Conservation (phyloP, 2,329 filamentous ascomycete species). For the Conoideocrella luteorostrata region DNA sequence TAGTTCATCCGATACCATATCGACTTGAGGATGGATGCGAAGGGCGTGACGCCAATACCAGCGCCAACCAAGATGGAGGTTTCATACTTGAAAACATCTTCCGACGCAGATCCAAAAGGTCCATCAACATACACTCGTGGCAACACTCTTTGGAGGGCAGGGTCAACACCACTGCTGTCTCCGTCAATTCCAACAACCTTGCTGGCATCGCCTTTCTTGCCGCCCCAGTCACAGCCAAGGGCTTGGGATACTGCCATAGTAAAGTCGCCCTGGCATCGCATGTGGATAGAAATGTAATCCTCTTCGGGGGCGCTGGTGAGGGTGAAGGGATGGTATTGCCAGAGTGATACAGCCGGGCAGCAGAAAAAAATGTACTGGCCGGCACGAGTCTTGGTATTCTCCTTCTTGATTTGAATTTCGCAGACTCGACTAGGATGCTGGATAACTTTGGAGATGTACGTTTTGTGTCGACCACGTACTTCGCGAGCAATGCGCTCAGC, state of each 20-base stretch:
- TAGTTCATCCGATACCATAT: constrained; percentile 95
- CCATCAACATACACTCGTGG: constrained; percentile 79
- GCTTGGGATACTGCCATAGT: constrained; percentile 62
- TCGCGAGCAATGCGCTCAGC: constrained; percentile 74
- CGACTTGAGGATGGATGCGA: constrained; percentile 80
- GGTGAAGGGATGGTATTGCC: constrained; percentile 86
- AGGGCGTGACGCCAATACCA: constrained; percentile 81
- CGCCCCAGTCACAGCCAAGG: constrained; percentile 69
- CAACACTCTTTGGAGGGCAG: constrained; percentile 64
- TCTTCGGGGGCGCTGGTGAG: constrained; percentile 82
- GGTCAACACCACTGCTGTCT: constrained; percentile 54
- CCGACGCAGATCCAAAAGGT: constrained; percentile 78
- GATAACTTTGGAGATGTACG: constrained; percentile 81
- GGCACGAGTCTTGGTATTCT: constrained; percentile 72
- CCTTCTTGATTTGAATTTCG: constrained; percentile 90
- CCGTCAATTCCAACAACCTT: constrained; percentile 64
- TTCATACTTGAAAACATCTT: constrained; percentile 88
- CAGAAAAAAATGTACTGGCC: constrained; percentile 88
- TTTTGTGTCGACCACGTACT: constrained; percentile 73
- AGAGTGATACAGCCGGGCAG: constrained; percentile 78
- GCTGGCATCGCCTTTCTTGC: constrained; percentile 42
- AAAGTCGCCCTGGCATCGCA: constrained; percentile 78
- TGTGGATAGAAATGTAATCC: constrained; percentile 82
- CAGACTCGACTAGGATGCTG: constrained; percentile 85
- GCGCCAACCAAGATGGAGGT: constrained; percentile 72